These are phyloP conservation scores for Amylostereum chailletii DNA, from an alignment of 1,284 basidiomycete genomes.

Conservation along the genomic window DNA sequence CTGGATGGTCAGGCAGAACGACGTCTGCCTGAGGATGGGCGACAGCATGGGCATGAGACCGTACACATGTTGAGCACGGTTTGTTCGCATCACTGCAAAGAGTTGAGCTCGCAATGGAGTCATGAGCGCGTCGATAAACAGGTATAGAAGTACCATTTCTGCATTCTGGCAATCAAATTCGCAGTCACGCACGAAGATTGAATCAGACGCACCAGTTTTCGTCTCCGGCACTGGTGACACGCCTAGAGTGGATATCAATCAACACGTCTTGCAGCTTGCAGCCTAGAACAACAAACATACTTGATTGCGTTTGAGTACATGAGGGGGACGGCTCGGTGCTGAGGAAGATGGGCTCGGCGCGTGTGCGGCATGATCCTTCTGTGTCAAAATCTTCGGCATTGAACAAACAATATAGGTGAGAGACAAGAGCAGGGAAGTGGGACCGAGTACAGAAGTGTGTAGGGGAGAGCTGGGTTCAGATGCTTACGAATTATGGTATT, in stretches of 20 bases:
- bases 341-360: too few species aligned
- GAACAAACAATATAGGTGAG: too few species aligned
- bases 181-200: conserved; percentile 6
- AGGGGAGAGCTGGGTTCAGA: too few species aligned
- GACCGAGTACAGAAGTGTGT: too few species aligned
- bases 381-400: too few species aligned
- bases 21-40: conserved; percentile 17
- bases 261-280: too few species aligned
- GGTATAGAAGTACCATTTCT: conserved; percentile 54
- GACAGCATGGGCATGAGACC: conserved; percentile 23
- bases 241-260: conserved; percentile 15
- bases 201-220: conserved; percentile 53
- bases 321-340: too few species aligned
- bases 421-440: too few species aligned
- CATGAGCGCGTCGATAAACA: conserved; percentile 10
- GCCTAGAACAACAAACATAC: conserved; percentile 18
- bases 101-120: conserved; percentile 6
- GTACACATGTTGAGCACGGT: conserved; percentile 24
- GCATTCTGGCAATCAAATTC: conserved; percentile 2
- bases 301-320: conserved; percentile 29
- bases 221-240: conserved; percentile 51
- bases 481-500: too few species aligned
- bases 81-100: conserved; percentile 40
- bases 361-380: too few species aligned
- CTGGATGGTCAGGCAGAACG: conserved; percentile 15